A percentile compares a stretch with the other conserved stretches of the same genome.
Conservation (phyloP, 768 basidiomycete genomes). For the Serendipita sp. region DNA sequence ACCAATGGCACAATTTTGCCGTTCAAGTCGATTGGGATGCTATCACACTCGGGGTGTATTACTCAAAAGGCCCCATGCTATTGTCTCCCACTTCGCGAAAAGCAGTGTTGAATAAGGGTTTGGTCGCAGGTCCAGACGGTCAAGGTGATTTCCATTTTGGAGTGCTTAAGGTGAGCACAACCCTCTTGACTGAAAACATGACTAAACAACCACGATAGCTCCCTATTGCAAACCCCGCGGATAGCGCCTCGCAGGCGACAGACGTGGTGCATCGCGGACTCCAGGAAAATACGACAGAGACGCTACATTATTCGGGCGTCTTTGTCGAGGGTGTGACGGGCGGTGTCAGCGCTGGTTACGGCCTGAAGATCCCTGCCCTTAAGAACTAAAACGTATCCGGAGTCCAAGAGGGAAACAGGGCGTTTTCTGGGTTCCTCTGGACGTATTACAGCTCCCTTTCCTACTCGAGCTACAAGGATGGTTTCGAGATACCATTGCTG, state of each 20-base stretch:
- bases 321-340: slow-evolving; percentile 15
- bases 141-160: slow-evolving; percentile 14
- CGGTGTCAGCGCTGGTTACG: slow-evolving; percentile 24
- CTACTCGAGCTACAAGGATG: neutral
- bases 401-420: neutral
- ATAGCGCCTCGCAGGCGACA: slow-evolving; percentile 29
- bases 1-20: slow-evolving; percentile 12
- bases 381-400: neutral
- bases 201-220: slow-evolving; percentile 22
- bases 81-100: slow-evolving; percentile 8
- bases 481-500: neutral
- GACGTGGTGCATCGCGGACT: slow-evolving; percentile 44
- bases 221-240: slow-evolving; percentile 32
- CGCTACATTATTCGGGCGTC: slow-evolving; percentile 10
- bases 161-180: slow-evolving; percentile 11
- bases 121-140: slow-evolving; percentile 10
- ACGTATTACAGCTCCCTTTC: neutral
- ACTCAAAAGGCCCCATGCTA: slow-evolving; percentile 7
- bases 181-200: neutral
- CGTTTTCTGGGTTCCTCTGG: neutral
- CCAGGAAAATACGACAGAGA: slow-evolving; percentile 30
- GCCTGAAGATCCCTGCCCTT: slow-evolving; percentile 8
- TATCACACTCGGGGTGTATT: slow-evolving; percentile 12
- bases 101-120: slow-evolving; percentile 4
- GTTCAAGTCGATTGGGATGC: slow-evolving; percentile 13